These are phyloP conservation scores for Rostrohypoxylon terebratum DNA, from an alignment of 495 filamentous ascomycete species.

Conservation along the genomic window DNA sequence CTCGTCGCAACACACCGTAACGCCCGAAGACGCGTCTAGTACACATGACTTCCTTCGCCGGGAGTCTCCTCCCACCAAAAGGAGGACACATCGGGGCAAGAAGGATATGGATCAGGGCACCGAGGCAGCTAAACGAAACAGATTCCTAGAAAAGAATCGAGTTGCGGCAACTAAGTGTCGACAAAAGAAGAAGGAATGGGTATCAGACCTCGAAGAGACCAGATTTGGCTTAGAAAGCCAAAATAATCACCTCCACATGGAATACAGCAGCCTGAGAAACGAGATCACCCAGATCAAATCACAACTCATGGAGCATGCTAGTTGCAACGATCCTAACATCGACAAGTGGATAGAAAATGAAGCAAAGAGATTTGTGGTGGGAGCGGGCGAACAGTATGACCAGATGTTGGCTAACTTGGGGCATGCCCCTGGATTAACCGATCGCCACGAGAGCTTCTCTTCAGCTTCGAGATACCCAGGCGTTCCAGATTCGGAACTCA, in stretches of 20 bases:
- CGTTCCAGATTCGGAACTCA: constrained; percentile 17
- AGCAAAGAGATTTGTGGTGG: constrained; percentile 56
- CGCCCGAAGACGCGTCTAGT: constrained; percentile 24
- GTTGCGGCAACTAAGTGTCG: constrained; percentile 88
- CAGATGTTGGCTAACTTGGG: constrained; percentile 47
- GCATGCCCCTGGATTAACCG: constrained; percentile 12
- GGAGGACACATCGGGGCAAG: constrained; percentile 24
- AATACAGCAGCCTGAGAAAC: constrained; percentile 54
- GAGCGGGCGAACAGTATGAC: constrained; percentile 48
- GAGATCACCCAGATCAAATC: constrained; percentile 68
- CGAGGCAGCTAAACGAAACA: constrained; percentile 52
- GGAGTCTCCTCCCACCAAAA: constrained; percentile 5
- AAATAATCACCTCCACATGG: constrained; percentile 52
- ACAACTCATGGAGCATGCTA: constrained; percentile 68
- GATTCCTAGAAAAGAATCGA: constrained; percentile 82
- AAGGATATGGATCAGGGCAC: constrained; percentile 20
- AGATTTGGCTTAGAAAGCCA: constrained; percentile 55
- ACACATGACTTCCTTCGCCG: not conserved
- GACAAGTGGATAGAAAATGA: constrained; percentile 60
- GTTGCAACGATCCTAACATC: constrained; percentile 67
- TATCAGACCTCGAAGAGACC: constrained; percentile 67
- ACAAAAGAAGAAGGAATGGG: constrained; percentile 85
- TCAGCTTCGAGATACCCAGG: constrained; percentile 24
- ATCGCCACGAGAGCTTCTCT: constrained; percentile 33
- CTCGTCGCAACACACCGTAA: constrained; percentile 39